Evolutionary conservation across 768 basidiomycete genomes (phyloP).

Genomic region (Termitomyces titanicus): DNA sequence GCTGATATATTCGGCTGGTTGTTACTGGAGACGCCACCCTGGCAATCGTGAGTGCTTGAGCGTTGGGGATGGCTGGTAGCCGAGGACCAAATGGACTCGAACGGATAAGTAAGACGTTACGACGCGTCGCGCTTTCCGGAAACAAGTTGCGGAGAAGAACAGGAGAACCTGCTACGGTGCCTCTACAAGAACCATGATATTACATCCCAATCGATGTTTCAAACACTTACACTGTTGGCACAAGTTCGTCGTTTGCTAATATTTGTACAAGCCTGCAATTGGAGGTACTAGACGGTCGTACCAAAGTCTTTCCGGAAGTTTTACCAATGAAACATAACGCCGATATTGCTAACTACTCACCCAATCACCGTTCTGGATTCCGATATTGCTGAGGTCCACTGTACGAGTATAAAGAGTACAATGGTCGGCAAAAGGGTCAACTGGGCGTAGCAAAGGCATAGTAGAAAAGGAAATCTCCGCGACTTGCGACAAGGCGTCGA

Average conservation of each 20-base stretch:
- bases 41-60: conserved; percentile 68
- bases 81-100: conserved; percentile 60
- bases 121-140: conserved; percentile 20
- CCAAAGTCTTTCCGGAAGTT: conserved; percentile 44
- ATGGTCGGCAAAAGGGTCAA: conserved; percentile 40
- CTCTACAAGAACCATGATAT: conserved; percentile 26
- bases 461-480: conserved; percentile 22
- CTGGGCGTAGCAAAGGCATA: conserved; percentile 27
- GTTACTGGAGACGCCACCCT: conserved; percentile 77
- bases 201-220: background rate
- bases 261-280: conserved; percentile 55
- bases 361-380: conserved; percentile 77
- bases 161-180: conserved; percentile 40
- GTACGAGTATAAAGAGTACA: conserved; percentile 60
- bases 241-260: conserved; percentile 44
- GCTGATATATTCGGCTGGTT: conserved; percentile 60
- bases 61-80: conserved; percentile 61
- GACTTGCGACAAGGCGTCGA: conserved; percentile 6
- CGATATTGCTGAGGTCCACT: conserved; percentile 59
- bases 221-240: conserved; percentile 30
- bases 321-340: conserved; percentile 7
- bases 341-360: conserved; percentile 31
- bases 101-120: conserved; percentile 32
- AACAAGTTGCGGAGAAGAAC: conserved; percentile 52
- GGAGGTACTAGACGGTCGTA: conserved; percentile 30